Base-by-base conservation (phyloP, 202 grass and related monocot species). In the Bolboschoenoplectus hybrid region DNA sequence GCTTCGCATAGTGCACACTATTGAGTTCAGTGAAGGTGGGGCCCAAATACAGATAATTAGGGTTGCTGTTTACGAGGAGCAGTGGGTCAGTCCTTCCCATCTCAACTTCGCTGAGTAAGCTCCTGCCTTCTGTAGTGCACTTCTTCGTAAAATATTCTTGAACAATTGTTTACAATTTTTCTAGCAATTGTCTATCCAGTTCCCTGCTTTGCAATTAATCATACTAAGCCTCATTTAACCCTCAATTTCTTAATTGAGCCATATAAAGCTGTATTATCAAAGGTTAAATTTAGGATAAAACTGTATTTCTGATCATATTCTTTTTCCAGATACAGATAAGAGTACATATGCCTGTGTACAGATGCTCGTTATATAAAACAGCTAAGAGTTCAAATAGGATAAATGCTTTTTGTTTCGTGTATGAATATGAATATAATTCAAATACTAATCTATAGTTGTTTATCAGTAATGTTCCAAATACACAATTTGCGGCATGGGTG, bases 51-150 rank as follows among this genome's bases (percentile, higher is more conserved):
- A 99, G 68, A 91, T 95, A 65, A 89, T 94, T 47, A 97, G 97
- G 85, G 87, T 99, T 90, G 89, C 92, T 46, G 87, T 99, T 51
- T 99, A 92, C 79, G 93, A 99, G 91, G 97, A 99, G 90, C 62
- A 93, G 80, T 97, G 97, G 93, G 81, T 89, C 83, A 91, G 86
- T 81, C 92, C 97, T 66, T 83, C 90, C 87, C 91, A 77, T 90
- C 76, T 96, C 41, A 44, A 91, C 63, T 88, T 93, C 83, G 86
- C 88, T 81, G 86, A 94, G 93, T 99, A 99, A 87, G 86, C 63
- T 52, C 70, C 14, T 68, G n/a, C 11, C 47, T 69, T 85, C 50
- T 71, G 41, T 38, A 7, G 68, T 55, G 10, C 56, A 74, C 60
- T 9, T 51, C 51, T 44, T 58, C 5, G 51, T 41, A 12, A 60